These are phyloP conservation scores for Aeminium ludgeri DNA, from an alignment of 495 filamentous ascomycete species.

Conservation along the genomic window DNA sequence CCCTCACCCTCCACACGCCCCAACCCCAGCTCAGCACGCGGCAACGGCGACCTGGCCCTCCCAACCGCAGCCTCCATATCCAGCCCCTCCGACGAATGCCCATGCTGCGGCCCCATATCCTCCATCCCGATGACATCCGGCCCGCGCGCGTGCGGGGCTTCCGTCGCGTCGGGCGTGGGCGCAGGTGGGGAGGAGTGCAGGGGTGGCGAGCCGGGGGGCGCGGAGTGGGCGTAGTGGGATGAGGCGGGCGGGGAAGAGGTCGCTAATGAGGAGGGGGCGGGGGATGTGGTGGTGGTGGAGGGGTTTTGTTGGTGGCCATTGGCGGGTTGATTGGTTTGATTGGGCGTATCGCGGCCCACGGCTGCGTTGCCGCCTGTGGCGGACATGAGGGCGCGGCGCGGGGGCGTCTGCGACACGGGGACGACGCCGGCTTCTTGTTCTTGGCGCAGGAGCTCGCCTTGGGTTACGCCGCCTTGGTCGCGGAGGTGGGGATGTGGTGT, in stretches of 20 bases:
- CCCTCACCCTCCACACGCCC: conserved; percentile 21
- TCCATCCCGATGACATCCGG: conserved; percentile 70
- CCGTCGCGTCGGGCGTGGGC: too few relatives aligned
- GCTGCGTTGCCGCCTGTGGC: conserved; percentile 10
- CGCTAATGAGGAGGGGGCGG: too few relatives aligned
- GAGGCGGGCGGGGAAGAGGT: too few relatives aligned
- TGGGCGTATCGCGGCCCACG: conserved; percentile 8
- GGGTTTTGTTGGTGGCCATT: neutral
- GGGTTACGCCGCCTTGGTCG: conserved; percentile 41
- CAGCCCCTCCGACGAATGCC: conserved; percentile 9
- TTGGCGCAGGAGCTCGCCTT: conserved; percentile 61
- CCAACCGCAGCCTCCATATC: conserved; percentile 29
- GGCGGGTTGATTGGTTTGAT: too few relatives aligned
- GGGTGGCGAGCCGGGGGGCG: too few relatives aligned
- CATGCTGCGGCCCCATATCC: conserved; percentile 64
- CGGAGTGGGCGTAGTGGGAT: too few relatives aligned
- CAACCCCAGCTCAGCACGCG: neutral
- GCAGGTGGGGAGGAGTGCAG: too few relatives aligned
- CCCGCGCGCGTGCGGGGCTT: conserved; percentile 63
- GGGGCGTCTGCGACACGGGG: conserved; percentile 30
- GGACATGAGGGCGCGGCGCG: conserved; percentile 17
- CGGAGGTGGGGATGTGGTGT: too few relatives aligned
- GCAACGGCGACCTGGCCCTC: conserved; percentile 2
- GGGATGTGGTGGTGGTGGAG: too few relatives aligned
- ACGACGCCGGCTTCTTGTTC: conserved; percentile 60